Evolutionary conservation across 768 basidiomycete species (phyloP), one percentile per base, ranked within the genome.

Genomic region (Amanita fuliginea): DNA sequence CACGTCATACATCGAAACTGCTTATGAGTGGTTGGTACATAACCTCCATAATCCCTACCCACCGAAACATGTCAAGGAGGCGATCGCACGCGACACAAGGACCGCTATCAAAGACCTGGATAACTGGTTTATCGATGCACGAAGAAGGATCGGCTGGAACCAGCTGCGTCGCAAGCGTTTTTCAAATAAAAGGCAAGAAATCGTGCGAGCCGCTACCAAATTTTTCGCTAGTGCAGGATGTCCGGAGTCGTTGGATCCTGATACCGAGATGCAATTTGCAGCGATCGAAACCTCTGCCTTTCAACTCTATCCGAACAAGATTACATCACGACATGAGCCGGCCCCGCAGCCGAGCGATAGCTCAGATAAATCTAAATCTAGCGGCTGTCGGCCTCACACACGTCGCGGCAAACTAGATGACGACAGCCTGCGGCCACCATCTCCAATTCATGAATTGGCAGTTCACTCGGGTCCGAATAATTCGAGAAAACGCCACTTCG

Each of bases 81-180:
- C 19, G 18, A 18, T 40, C 21, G 18, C 39, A 3, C 8, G 19
- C 8, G 39, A 40, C 7, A 19, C 39, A 3, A 0, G 1, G 60
- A 2, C 18, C 19, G 11, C 18, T 40, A 21, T 19, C 19, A 64
- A 56, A 37, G 64, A 67, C 0, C 46, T 80, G 37, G 68, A 70
- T 34, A 54, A 57, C 0, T 79, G 78, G 78, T 80, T 79, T 28
- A 54, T 66, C 16, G 68, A 71, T 6, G 64, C 61, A 1, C 68
- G 78, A 1, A 71, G 69, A 18, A 68, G 76, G 0, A 78, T 78
- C 0, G 77, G 77, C 0, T 80, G 78, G 78, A 77, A 70, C 8
- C 11, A 47, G 0, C 45, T 77, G 0, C 68, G 72, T 2, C 64
- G 61, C 42, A 42, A 46, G 0, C 60, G 55, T 9, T 74, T 70